Percentiles rank a stretch among this genome's conserved stretches.
Evolutionary conservation across 2,329 filamentous ascomycete species (phyloP).

Genomic region (Aspergillus puulaauensis): DNA sequence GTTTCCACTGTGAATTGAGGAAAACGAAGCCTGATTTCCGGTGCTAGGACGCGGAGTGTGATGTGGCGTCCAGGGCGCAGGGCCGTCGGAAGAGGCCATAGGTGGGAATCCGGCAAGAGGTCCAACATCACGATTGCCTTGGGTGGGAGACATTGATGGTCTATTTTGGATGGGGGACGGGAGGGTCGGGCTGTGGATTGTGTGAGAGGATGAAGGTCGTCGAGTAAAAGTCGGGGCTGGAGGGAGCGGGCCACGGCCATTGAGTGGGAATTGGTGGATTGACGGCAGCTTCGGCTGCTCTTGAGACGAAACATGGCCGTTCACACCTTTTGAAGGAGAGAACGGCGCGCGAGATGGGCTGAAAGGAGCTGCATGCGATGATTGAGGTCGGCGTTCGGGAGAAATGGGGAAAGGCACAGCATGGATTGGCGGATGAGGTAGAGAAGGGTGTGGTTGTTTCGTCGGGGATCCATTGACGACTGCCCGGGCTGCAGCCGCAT

Average conservation of each 20-base stretch:
- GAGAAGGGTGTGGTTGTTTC: slow-evolving; percentile 18
- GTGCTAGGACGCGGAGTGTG: slow-evolving; percentile 31
- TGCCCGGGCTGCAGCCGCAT: slow-evolving; percentile 11
- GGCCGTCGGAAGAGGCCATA: slow-evolving; percentile 24
- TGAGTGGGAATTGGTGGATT: slow-evolving; percentile 29
- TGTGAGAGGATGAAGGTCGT: slow-evolving; percentile 45
- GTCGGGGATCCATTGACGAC: slow-evolving; percentile 23
- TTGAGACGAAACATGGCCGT: slow-evolving; percentile 28
- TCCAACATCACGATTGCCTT: slow-evolving; percentile 50
- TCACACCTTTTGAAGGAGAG: slow-evolving; percentile 32
- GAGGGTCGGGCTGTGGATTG: slow-evolving; percentile 30
- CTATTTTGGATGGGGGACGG: slow-evolving; percentile 46
- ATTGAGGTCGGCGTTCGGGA: slow-evolving; percentile 31
- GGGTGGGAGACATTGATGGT: slow-evolving; percentile 49
- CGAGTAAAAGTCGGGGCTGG: slow-evolving; percentile 34
- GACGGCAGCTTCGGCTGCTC: slow-evolving; percentile 28
- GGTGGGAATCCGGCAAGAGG: slow-evolving; percentile 46
- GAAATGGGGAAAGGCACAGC: slow-evolving; percentile 22
- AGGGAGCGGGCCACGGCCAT: slow-evolving; percentile 19
- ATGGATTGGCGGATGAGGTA: slow-evolving; percentile 14
- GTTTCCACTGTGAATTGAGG: slow-evolving; percentile 30
- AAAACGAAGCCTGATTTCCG: slow-evolving; percentile 25
- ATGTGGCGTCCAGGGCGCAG: slow-evolving; percentile 34
- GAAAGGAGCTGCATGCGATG: slow-evolving; percentile 22
- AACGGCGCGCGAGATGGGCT: slow-evolving; percentile 31